These are phyloP conservation scores for Candida glaebosa DNA, from an alignment of 805 yeast genomes.

Conservation along the genomic window DNA sequence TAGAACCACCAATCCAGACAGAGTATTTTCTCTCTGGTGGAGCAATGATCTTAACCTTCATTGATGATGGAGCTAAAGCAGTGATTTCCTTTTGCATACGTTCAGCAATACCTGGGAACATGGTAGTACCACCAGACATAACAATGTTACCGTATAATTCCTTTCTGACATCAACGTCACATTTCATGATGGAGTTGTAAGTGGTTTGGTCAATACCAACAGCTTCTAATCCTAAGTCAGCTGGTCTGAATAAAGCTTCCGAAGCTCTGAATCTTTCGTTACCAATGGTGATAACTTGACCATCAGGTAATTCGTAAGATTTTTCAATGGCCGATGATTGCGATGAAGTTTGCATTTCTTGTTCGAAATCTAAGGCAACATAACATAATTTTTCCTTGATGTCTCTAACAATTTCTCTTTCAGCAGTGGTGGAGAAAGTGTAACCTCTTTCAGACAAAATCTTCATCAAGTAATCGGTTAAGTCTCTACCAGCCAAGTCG, in stretches of 20 bases:
- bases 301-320: conserved; percentile 99
- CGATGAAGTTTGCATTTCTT: conserved; percentile 98
- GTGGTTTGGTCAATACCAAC: conserved; percentile 99
- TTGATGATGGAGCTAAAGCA: conserved; percentile 98
- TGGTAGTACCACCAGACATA: conserved; percentile 99
- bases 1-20: conserved; percentile 99
- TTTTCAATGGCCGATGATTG: conserved; percentile 98
- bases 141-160: conserved; percentile 99
- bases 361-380: conserved; percentile 98
- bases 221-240: conserved; percentile 85
- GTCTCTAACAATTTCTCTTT: conserved; percentile 92
- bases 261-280: conserved; percentile 99
- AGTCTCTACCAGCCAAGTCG: conserved; percentile 99
- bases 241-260: conserved; percentile 99
- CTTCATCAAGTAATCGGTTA: conserved; percentile 98
- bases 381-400: conserved; percentile 98
- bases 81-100: conserved; percentile 99
- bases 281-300: conserved; percentile 98
- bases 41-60: conserved; percentile 99
- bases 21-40: conserved; percentile 99
- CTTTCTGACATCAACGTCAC: conserved; percentile 98
- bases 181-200: conserved; percentile 92
- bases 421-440: conserved; percentile 98
- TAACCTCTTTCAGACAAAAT: conserved; percentile 98
- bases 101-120: conserved; percentile 99